phyloP scores from a whole-genome alignment of 2,329 filamentous ascomycete species.

The Aspergillus floridensis region DNA sequence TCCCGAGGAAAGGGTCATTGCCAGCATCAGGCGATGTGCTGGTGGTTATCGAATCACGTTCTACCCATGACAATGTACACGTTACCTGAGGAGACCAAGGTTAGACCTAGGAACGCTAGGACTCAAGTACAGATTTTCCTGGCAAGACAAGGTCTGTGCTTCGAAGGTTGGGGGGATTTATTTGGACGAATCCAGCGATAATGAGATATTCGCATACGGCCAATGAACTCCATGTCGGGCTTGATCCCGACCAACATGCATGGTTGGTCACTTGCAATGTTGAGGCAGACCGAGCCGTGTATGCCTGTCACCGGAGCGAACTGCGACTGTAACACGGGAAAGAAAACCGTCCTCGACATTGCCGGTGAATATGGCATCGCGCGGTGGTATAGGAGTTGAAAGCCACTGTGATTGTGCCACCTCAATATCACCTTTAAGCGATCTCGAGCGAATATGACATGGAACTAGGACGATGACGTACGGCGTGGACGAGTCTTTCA shows the following conservation, averaged over 20 bases:
- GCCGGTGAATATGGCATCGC: not conserved
- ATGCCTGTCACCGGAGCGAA: not conserved
- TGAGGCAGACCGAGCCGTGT: not conserved
- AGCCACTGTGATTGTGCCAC: not conserved
- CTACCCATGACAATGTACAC: not conserved
- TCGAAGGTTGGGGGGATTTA: not conserved
- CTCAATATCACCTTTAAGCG: not conserved
- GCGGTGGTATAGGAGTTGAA: not conserved
- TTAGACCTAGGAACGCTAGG: not conserved
- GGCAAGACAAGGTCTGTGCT: not conserved
- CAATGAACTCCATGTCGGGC: not conserved
- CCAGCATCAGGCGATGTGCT: conserved; percentile 2
- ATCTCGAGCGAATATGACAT: not conserved
- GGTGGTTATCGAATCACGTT: not conserved
- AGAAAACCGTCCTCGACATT: not conserved
- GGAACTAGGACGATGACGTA: not conserved
- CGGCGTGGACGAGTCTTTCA: not conserved
- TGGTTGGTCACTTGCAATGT: not conserved
- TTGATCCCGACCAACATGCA: not conserved
- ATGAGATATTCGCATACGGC: not conserved
- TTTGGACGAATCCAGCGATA: not conserved
- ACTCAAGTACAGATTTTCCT: not conserved
- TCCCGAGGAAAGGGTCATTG: conserved; percentile 1
- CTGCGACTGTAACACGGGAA: not conserved
- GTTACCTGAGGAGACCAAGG: not conserved